phyloP scores from a whole-genome alignment of 805 yeast species.

The Metschnikowia gruessii region DNA sequence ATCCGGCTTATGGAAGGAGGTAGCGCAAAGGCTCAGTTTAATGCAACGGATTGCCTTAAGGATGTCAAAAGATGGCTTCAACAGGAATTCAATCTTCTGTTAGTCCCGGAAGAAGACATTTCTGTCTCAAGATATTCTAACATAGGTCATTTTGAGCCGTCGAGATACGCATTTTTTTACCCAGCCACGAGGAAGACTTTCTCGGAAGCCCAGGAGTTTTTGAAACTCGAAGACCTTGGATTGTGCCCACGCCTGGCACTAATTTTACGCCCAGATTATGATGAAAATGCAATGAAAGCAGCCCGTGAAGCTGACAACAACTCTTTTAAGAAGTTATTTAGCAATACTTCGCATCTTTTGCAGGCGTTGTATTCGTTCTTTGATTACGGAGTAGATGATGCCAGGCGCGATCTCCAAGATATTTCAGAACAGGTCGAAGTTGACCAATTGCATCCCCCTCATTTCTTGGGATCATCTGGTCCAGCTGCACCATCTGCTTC shows the following conservation, averaged over 20 bases:
- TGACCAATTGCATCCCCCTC: slow-evolving; percentile 1
- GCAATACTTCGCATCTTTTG: slow-evolving; percentile 7
- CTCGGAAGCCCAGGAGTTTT: slow-evolving; percentile 50
- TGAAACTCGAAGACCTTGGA: slow-evolving; percentile 50
- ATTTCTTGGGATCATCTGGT: slow-evolving; percentile 8
- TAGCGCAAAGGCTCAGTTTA: slow-evolving; percentile 10
- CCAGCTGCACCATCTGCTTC: slow-evolving; percentile 8
- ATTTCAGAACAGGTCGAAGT: background rate
- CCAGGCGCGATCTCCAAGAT: slow-evolving; percentile 14
- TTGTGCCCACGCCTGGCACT: slow-evolving; percentile 72
- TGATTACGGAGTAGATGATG: slow-evolving; percentile 39
- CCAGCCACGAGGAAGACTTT: slow-evolving; percentile 50
- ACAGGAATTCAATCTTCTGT: slow-evolving; percentile 12
- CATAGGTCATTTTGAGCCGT: slow-evolving; percentile 50
- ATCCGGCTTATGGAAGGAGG: slow-evolving; percentile 18
- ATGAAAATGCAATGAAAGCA: slow-evolving; percentile 20
- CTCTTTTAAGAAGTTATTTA: slow-evolving; percentile 1
- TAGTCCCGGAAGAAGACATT: slow-evolving; percentile 14
- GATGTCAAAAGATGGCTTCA: slow-evolving; percentile 21
- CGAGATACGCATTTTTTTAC: slow-evolving; percentile 39
- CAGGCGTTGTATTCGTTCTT: slow-evolving; percentile 40
- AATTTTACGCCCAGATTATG: slow-evolving; percentile 61
- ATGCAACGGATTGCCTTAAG: slow-evolving; percentile 10
- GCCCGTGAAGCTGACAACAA: slow-evolving; percentile 11
- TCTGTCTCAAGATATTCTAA: slow-evolving; percentile 8